Percentiles rank a stretch among this genome's conserved stretches.
phyloP scores from a whole-genome alignment of 139 green algal genomes.

The Chlamydomonas incerta region DNA sequence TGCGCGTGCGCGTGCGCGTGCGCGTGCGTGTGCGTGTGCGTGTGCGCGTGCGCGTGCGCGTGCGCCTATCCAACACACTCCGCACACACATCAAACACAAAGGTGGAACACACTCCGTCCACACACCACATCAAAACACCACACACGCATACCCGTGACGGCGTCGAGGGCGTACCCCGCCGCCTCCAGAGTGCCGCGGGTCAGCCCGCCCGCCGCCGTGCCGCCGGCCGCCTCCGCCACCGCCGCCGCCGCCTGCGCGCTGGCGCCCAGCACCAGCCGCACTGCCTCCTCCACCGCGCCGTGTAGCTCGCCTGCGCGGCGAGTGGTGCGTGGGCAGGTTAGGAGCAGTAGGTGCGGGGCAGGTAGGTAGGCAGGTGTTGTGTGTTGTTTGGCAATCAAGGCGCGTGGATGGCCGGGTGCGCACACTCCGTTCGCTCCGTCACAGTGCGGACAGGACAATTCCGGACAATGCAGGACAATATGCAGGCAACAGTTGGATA shows the following conservation, averaged over 20 bases:
- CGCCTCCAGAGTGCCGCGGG: constrained; percentile 27
- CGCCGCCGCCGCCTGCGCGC: constrained; percentile 11
- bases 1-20: no score
- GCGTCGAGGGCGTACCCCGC: constrained; percentile 17
- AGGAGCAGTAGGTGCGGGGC: background rate
- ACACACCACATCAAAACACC: no score
- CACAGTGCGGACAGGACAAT: no score
- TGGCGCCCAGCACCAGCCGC: constrained; percentile 17
- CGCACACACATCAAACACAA: no score
- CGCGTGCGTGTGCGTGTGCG: no score
- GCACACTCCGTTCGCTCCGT: no score
- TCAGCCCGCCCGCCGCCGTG: constrained; percentile 12
- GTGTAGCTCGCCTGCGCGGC: constrained; percentile 19
- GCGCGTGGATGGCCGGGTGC: no score
- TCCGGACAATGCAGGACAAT: background rate
- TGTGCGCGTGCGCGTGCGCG: no score
- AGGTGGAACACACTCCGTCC: no score
- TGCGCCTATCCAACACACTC: no score
- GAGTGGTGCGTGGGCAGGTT: background rate
- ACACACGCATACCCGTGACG: background rate
- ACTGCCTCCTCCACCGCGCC: constrained; percentile 21
- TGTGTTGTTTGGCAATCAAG: background rate
- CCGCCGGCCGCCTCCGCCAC: constrained; percentile 15
- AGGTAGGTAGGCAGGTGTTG: background rate
- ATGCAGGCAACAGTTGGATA: background rate